Evolutionary conservation across 2,329 filamentous ascomycete genomes (phyloP).

Genomic region (Fusarium equiseti): DNA sequence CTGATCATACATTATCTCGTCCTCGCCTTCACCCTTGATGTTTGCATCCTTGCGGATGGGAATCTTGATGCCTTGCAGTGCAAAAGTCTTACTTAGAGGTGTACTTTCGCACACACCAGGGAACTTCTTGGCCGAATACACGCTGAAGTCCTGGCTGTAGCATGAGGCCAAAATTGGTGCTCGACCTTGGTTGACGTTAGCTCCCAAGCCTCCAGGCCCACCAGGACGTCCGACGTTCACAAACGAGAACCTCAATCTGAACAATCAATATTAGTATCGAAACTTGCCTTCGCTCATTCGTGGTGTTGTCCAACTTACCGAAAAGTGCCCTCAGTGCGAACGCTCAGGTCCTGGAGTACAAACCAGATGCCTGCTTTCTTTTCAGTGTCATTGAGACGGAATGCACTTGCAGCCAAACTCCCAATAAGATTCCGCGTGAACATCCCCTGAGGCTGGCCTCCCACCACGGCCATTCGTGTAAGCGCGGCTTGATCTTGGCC

Average conservation of each 20-base stretch:
- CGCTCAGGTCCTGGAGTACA: conserved; percentile 92
- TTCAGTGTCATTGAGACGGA: conserved; percentile 81
- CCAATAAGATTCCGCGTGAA: conserved; percentile 96
- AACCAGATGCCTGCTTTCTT: conserved; percentile 96
- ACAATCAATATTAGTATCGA: conserved; percentile 33
- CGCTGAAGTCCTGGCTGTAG: conserved; percentile 91
- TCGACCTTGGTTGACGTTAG: conserved; percentile 76
- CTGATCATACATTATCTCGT: conserved; percentile 58
- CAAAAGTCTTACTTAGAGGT: conserved; percentile 89
- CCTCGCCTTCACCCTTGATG: conserved; percentile 64
- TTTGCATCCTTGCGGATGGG: conserved; percentile 90
- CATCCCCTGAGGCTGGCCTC: conserved; percentile 78
- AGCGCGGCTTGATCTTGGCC: conserved; percentile 49
- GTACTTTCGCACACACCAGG: conserved; percentile 97
- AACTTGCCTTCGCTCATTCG: background rate
- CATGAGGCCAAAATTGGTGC: conserved; percentile 86
- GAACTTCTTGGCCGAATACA: conserved; percentile 98
- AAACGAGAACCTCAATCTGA: conserved; percentile 76
- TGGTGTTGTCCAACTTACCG: conserved; percentile 67
- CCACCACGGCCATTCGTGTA: conserved; percentile 53
- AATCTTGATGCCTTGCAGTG: conserved; percentile 94
- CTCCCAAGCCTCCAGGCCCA: conserved; percentile 54
- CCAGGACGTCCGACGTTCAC: conserved; percentile 79
- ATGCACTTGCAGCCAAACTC: conserved; percentile 88
- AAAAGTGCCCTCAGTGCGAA: conserved; percentile 91